These are phyloP conservation scores for Penicillium fuscoglaucum DNA, from an alignment of 2,329 filamentous ascomycete species.

Conservation along the genomic window DNA sequence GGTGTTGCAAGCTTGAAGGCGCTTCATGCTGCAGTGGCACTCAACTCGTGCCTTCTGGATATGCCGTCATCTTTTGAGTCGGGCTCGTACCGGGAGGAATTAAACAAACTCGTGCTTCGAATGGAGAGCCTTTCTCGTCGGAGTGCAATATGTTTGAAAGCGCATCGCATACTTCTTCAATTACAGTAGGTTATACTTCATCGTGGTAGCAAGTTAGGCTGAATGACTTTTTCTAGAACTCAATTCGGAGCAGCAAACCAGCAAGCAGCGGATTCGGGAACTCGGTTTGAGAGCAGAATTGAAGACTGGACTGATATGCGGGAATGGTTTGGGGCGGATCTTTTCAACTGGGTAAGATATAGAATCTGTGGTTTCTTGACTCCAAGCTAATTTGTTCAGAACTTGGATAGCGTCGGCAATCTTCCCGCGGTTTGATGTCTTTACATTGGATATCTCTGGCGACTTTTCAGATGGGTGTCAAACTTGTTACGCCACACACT, in stretches of 20 bases:
- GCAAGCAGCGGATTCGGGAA: not conserved
- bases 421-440: not conserved
- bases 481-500: too few species aligned
- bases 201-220: not conserved
- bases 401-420: not conserved
- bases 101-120: not conserved
- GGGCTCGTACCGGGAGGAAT: not conserved
- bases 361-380: not conserved
- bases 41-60: conserved; percentile 21
- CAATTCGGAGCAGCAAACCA: not conserved
- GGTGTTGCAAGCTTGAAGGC: conserved; percentile 31
- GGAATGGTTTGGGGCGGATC: conserved; percentile 1
- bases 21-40: conserved; percentile 30
- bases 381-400: not conserved
- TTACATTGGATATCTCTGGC: not conserved
- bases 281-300: conserved; percentile 20
- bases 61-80: not conserved
- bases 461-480: not conserved
- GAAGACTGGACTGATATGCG: conserved; percentile 26
- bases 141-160: not conserved
- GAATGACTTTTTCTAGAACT: not conserved
- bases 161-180: not conserved
- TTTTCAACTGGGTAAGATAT: conserved; percentile 3
- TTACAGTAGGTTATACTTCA: not conserved
- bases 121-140: not conserved